These are phyloP conservation scores for Apiospora aurea DNA, from an alignment of 2,329 filamentous ascomycete genomes.

Conservation along the genomic window DNA sequence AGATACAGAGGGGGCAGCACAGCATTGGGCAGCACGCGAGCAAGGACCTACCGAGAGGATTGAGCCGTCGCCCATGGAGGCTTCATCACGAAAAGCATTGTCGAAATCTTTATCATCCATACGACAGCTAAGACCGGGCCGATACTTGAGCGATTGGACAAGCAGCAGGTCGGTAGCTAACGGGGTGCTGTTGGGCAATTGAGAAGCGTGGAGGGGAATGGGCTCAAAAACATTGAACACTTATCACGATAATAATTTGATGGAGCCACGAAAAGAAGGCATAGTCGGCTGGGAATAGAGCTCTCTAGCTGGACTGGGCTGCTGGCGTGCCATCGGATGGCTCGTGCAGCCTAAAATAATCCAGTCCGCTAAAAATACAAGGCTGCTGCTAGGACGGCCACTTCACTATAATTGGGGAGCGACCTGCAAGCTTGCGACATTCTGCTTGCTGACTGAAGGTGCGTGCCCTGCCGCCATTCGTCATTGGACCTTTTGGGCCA, in stretches of 20 bases:
- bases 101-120: conserved; percentile 44
- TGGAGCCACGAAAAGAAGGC: conserved; percentile 19
- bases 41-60: conserved; percentile 43
- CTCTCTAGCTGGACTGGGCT: conserved; percentile 14
- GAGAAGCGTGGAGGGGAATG: neutral
- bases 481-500: neutral
- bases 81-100: conserved; percentile 45
- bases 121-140: conserved; percentile 34
- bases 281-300: conserved; percentile 14
- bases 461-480: neutral
- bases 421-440: conserved; percentile 8
- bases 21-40: conserved; percentile 23
- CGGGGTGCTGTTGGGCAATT: neutral
- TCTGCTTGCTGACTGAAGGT: neutral
- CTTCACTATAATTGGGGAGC: neutral
- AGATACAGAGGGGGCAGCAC: conserved; percentile 23
- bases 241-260: conserved; percentile 22
- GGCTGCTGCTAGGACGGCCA: neutral
- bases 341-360: conserved; percentile 14
- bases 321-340: conserved; percentile 16
- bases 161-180: neutral
- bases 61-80: conserved; percentile 42
- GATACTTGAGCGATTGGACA: neutral
- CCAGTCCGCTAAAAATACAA: neutral
- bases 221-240: conserved; percentile 15